Evolutionary conservation across 257 asterid species (phyloP).

Genomic region (Solanum lycopersicoides): DNA sequence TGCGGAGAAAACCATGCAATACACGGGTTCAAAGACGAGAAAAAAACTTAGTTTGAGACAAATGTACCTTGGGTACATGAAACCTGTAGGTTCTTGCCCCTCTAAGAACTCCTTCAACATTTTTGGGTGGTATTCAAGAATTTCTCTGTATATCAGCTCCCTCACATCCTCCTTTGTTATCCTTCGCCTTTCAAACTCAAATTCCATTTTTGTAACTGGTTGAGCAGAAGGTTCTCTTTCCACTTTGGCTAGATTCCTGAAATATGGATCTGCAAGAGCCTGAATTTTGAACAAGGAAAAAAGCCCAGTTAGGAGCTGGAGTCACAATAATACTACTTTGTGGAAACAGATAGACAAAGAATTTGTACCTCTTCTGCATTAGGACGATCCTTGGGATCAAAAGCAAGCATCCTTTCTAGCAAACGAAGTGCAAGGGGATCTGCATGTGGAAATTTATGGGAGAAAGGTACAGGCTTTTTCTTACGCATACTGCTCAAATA

Average conservation of each 20-base stretch:
- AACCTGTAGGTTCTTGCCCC: slow-evolving; percentile 84
- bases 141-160: slow-evolving; percentile 85
- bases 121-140: slow-evolving; percentile 92
- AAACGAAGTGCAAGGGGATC: slow-evolving; percentile 85
- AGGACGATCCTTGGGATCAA: slow-evolving; percentile 95
- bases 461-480: slow-evolving; percentile 70
- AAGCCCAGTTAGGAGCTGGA: neutral
- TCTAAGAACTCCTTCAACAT: slow-evolving; percentile 87
- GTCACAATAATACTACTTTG: neutral
- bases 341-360: neutral
- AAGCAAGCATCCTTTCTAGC: slow-evolving; percentile 89
- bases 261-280: slow-evolving; percentile 99
- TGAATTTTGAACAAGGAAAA: slow-evolving; percentile 9
- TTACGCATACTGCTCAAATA: slow-evolving; percentile 94
- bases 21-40: neutral
- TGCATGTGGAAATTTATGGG: slow-evolving; percentile 81
- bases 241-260: slow-evolving; percentile 89
- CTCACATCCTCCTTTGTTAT: slow-evolving; percentile 87
- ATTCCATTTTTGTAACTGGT: slow-evolving; percentile 93
- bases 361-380: slow-evolving; percentile 73
- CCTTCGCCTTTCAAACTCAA: slow-evolving; percentile 95
- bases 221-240: slow-evolving; percentile 98
- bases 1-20: neutral
- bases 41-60: neutral
- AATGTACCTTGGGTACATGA: slow-evolving; percentile 93